Evolutionary conservation across 768 basidiomycete genomes (phyloP), one percentile per base, ranked within the genome.

Genomic region (Naganishia antarctica): DNA sequence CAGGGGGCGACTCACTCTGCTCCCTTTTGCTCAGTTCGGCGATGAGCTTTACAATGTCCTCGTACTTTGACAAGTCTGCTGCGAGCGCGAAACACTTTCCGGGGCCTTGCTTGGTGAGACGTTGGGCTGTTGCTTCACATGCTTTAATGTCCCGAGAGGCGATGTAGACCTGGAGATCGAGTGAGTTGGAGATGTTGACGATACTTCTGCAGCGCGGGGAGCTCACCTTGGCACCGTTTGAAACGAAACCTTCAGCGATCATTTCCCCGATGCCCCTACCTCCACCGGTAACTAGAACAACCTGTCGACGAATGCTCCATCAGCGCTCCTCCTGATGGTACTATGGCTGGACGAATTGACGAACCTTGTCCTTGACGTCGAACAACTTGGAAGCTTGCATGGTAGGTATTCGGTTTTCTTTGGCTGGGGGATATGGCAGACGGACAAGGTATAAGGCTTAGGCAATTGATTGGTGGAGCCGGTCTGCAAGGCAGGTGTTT

Each of bases 211-310:
- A 34, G n/a, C 5, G 50, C 50, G 18, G n/a, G 34, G 15, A 37
- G 34, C 34, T 7, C 26, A 57, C 53, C 63, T 80, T 82, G 11
- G 84, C 84, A 12, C 86, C 86, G 65, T 85, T 87, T 61, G 75
- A 79, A 23, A 86, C 81, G 70, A 84, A 87, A 8, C 84, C 85
- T 7, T 83, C 79, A 2, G 87, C 82, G 67, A 87, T 86, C 84
- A 84, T 85, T 78, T 84, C 86, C 4, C 86, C 85, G 31, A 87
- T 81, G 5, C 86, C 86, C 63, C 84, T 79, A 29, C 83, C 84
- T 12, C 86, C 87, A 7, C 87, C 87, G 3, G 85, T 86, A 41
- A 86, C 80, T 25, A 87, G 79, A 4, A 85, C 84, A 16, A 77
- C 72, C 73, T 75, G 66, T 34, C 4, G 18, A 23, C 11, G 18